A percentile compares a stretch with the other conserved stretches of the same genome.
phyloP scores from a whole-genome alignment of 441 rosid genomes.

The Gossypium trilobum region DNA sequence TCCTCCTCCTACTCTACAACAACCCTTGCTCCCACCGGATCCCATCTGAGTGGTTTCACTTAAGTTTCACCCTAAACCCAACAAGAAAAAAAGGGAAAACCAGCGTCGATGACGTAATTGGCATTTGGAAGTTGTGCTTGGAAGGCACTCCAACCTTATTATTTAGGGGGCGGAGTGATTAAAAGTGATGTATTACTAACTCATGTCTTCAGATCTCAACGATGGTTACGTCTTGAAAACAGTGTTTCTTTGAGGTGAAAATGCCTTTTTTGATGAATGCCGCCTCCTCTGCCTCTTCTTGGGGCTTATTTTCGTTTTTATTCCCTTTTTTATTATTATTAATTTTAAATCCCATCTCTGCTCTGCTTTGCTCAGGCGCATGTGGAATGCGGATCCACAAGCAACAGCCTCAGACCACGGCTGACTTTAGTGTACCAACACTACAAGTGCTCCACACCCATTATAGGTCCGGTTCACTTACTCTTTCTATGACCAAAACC shows the following conservation, averaged over 20 bases:
- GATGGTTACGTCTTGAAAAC: not conserved
- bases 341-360: too few species aligned
- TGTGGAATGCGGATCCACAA: too few species aligned
- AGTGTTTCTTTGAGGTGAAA: not conserved
- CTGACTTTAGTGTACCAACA: too few species aligned
- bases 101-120: not conserved
- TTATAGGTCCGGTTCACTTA: too few species aligned
- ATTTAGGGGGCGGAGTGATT: constrained; percentile 4
- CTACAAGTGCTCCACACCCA: too few species aligned
- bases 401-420: too few species aligned
- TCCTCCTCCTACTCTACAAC: constrained; percentile 15
- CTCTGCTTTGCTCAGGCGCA: too few species aligned
- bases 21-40: constrained; percentile 66
- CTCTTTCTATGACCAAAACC: too few species aligned
- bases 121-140: not conserved
- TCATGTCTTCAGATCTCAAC: constrained; percentile 6
- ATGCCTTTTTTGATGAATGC: not conserved
- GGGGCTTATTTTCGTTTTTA: too few species aligned
- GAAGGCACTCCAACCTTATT: constrained; percentile 16
- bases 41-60: constrained; percentile 46
- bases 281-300: too few species aligned
- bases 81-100: not conserved
- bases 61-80: constrained; percentile 1
- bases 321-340: too few species aligned
- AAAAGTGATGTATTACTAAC: constrained; percentile 4